Base-by-base conservation (phyloP, 2,329 filamentous ascomycete genomes). In the Colletotrichum abscissum region DNA sequence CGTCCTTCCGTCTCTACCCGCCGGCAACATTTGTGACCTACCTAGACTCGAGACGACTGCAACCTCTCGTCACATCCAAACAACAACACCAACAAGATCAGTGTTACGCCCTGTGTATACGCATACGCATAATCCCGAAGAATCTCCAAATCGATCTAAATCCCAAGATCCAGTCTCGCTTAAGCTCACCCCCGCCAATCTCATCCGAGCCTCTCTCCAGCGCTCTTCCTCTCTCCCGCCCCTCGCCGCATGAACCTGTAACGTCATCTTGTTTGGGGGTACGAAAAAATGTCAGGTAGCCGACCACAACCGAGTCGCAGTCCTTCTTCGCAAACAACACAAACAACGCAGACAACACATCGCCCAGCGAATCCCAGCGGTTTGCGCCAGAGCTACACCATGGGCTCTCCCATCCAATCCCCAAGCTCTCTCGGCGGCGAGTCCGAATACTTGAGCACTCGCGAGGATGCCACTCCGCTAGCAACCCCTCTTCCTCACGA, bases 351-450 rank as follows among this genome's bases (percentile, higher is more conserved):
- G 77, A 38, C 79, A 81, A 60, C 86, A 86, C 73, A 80, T 80
- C 11, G 85, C 87, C 14, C 62, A 55, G 74, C 80, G 28, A 83
- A 86, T 68, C 86, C 85, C 8, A 87, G 86, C 77, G 80, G 83
- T 19, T 81, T 88, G 58, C 85, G 86, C 33, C 84, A 87, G 73
- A 84, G 84, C 79, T 84, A 85, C 76, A 85, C 78, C 38, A 73
- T 73, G 64, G 64, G 59, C 9, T 69, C 55, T 57, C 71, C 71
- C n/a, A 63, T 62, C 49, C 60, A 65, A 26, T 73, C 71, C 35
- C 71, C 71, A 12, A 71, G 72, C 46, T 63, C 74, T 22, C 24
- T 33, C 54, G 69, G 73, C 67, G 76, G 75, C 67, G 72, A 77
- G 12, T 63, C 74, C 12, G 67, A 72, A 60, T 67, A 72, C 68